Conservation (phyloP, 345 rosid genomes). For the Cardiospermum halicacabum region DNA sequence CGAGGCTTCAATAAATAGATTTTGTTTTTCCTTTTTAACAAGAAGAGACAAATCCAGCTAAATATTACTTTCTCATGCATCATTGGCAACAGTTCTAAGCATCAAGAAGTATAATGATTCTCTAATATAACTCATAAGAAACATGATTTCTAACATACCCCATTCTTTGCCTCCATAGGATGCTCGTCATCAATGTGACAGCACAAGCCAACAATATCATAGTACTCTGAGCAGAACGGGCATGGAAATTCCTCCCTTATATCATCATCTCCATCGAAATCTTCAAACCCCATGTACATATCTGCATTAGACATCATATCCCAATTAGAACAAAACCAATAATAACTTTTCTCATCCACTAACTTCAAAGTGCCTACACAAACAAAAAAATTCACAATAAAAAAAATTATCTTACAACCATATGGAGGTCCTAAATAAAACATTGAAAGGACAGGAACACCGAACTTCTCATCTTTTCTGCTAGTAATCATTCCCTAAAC, state of each 20-base stretch:
- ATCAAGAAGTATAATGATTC: not conserved
- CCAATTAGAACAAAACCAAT: constrained; percentile 4
- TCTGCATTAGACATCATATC: constrained; percentile 45
- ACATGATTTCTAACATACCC: constrained; percentile 36
- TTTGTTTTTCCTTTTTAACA: no score
- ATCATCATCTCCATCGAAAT: constrained; percentile 84
- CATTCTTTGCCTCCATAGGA: constrained; percentile 77
- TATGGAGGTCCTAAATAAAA: not conserved
- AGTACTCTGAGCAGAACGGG: constrained; percentile 88
- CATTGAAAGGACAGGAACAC: not conserved
- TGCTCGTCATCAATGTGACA: constrained; percentile 93
- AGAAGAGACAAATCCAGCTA: not conserved
- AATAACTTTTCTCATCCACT: not conserved
- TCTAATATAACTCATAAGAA: not conserved
- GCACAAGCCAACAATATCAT: constrained; percentile 85
- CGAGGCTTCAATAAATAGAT: not conserved
- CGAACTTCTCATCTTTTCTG: not conserved
- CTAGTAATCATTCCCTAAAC: not conserved
- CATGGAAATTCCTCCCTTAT: constrained; percentile 89
- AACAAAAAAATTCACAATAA: not conserved
- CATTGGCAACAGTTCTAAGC: not conserved
- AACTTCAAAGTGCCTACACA: not conserved
- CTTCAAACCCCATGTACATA: constrained; percentile 76
- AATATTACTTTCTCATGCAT: not conserved
- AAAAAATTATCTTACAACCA: not conserved